Evolutionary conservation across 192 early-diverging fungal species (phyloP).

Genomic region (Backusella parvicylindrica): DNA sequence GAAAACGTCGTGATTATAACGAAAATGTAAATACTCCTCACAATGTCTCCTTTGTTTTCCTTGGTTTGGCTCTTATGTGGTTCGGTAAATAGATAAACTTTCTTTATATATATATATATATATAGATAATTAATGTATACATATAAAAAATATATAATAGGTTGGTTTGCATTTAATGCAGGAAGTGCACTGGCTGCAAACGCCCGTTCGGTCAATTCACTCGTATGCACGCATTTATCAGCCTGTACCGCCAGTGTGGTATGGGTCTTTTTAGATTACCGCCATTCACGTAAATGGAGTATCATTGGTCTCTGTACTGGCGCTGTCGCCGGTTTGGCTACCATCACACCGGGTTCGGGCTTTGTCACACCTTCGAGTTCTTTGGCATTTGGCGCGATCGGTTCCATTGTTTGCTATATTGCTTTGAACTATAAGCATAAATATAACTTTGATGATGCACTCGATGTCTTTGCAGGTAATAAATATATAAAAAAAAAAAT

Average conservation of each 20-base stretch:
- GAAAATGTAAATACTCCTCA: constrained; percentile 73
- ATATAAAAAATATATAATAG: constrained; percentile 23
- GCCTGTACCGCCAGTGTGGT: constrained; percentile 66
- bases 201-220: constrained; percentile 69
- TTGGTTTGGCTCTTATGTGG: constrained; percentile 81
- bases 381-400: constrained; percentile 71
- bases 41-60: constrained; percentile 78
- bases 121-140: neutral
- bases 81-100: constrained; percentile 93
- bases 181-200: constrained; percentile 71
- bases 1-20: constrained; percentile 71
- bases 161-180: constrained; percentile 91
- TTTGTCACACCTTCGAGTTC: constrained; percentile 70
- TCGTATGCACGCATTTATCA: constrained; percentile 72
- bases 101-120: constrained; percentile 39
- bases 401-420: constrained; percentile 63
- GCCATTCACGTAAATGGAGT: constrained; percentile 66
- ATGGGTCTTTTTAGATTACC: constrained; percentile 73
- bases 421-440: constrained; percentile 60
- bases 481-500: constrained; percentile 27
- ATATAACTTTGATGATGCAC: constrained; percentile 71
- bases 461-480: constrained; percentile 73
- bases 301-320: constrained; percentile 87
- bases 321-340: constrained; percentile 85
- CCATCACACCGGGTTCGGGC: constrained; percentile 83